Evolutionary conservation across 139 green algal species (phyloP), one percentile per base, ranked within the genome.

Genomic region (Edaphochlamys debaryana): DNA sequence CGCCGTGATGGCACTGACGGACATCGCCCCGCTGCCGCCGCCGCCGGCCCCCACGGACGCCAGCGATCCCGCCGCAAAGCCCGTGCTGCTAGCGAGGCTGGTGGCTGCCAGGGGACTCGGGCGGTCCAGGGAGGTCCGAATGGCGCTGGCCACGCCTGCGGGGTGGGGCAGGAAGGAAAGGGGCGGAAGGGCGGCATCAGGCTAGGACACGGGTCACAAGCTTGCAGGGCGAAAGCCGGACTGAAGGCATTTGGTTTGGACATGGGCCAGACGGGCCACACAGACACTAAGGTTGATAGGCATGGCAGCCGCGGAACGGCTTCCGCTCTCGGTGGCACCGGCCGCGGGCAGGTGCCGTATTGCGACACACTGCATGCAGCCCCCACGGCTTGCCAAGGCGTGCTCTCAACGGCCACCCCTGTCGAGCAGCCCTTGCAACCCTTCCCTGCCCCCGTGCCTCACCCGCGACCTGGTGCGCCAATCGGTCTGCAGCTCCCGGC

Each of bases 381-480:
- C n/a, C n/a, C n/a, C n/a, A n/a, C n/a, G n/a, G n/a, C n/a, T n/a
- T n/a, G n/a, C n/a, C n/a, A n/a, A n/a, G n/a, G n/a, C n/a, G n/a
- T n/a, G n/a, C n/a, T n/a, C n/a, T n/a, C n/a, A n/a, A n/a, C n/a
- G n/a, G n/a, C n/a, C n/a, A n/a, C n/a, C n/a, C n/a, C n/a, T n/a
- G n/a, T n/a, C n/a, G n/a, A n/a, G n/a, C n/a, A n/a, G n/a, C n/a
- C n/a, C n/a, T n/a, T n/a, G n/a, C n/a, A n/a, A n/a, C n/a, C n/a
- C n/a, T n/a, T n/a, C n/a, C n/a, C n/a, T n/a, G n/a, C n/a, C n/a
- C n/a, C n/a, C n/a, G n/a, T n/a, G n/a, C n/a, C n/a, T n/a, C n/a
- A 82, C 66, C 78, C 11, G 66, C 78, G 27, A 77, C 78, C 50
- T 76, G 78, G 9, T 76, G 66, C 50, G 78, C 78, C 34, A 84